Percentiles rank a stretch among this genome's conserved stretches.
Evolutionary conservation across 257 asterid species (phyloP).

Genomic region (Buddleja alternifolia): DNA sequence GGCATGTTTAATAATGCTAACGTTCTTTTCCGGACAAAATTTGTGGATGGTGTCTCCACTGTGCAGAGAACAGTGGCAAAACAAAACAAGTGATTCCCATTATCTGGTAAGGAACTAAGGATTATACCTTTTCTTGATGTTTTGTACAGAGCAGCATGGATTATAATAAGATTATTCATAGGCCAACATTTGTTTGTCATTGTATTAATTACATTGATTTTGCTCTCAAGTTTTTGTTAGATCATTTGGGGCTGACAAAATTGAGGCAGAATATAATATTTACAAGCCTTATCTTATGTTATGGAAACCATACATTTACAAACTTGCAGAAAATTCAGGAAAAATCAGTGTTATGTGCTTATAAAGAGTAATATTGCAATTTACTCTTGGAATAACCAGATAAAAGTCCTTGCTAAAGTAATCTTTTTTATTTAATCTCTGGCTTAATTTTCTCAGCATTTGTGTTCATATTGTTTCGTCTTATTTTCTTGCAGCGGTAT

Average conservation of each 20-base stretch:
- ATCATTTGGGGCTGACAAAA: not conserved
- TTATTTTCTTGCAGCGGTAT: constrained; percentile 34
- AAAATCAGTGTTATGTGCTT: not conserved
- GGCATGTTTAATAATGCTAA: constrained; percentile 97
- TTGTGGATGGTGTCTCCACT: constrained; percentile 93
- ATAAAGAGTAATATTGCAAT: no score
- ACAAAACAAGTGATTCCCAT: constrained; percentile 56
- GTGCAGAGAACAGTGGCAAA: constrained; percentile 90
- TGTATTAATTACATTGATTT: not conserved
- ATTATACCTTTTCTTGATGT: not conserved
- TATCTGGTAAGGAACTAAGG: constrained; percentile 29
- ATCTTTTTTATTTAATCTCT: no score
- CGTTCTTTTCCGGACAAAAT: constrained; percentile 94
- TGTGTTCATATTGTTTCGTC: not conserved
- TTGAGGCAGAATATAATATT: not conserved
- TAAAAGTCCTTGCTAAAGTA: not conserved
- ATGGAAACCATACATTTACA: no score
- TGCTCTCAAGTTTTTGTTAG: constrained; percentile 6
- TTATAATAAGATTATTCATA: no score
- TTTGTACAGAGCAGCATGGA: not conserved
- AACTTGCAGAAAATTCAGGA: not conserved
- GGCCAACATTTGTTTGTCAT: not conserved
- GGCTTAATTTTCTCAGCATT: not conserved
- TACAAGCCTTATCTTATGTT: no score
- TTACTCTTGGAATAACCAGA: not conserved